Evolutionary conservation across 352 stramenopile species (phyloP), one percentile per base, ranked within the genome.

Genomic region (Pythium guiyangense): DNA sequence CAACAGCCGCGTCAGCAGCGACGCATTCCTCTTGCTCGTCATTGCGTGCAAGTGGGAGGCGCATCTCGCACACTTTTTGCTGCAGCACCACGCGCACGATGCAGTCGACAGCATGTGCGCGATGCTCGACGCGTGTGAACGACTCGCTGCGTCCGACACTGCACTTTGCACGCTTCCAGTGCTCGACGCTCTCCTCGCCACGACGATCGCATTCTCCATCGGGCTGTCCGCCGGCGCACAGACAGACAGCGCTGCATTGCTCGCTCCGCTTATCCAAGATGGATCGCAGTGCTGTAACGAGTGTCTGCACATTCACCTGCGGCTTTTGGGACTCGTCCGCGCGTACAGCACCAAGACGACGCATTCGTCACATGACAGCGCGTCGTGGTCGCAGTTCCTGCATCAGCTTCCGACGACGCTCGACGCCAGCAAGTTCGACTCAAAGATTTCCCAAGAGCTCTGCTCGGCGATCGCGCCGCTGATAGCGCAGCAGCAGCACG

Each of bases 51-150:
- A 49, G 62, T 54, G 75, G 49, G 65, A 83, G 29, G 47, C 54
- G 20, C 48, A 68, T 5, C 66, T 87, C 26, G 17, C 69, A 49
- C n/a, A 27, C 1, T 63, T 52, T 44, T 31, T 86, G 31, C 47
- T 88, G 35, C 73, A 74, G 20, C 51, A 50, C 17, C 60, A 80
- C 34, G 53, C 27, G 25, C 48, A 29, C 8, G 74, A 88, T 51
- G 62, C 70, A 26, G 39, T 45, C 8, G 50, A 59, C 1, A 52
- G 69, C 35, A 46, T 79, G 15, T 18, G 50, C 15, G 25, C 20
- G 3, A 22, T 82, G 20, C 14, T 56, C 6, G 11, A 11, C 26
- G 52, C 15, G 2, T 52, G 26, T 1, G 15, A 42, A 4, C 31
- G 35, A 2, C 5, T 46, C 2, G n/a, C 18, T 10, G n/a, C 31